Base-by-base conservation (phyloP, 2,329 filamentous ascomycete genomes). In the Bipolaris oryzae region DNA sequence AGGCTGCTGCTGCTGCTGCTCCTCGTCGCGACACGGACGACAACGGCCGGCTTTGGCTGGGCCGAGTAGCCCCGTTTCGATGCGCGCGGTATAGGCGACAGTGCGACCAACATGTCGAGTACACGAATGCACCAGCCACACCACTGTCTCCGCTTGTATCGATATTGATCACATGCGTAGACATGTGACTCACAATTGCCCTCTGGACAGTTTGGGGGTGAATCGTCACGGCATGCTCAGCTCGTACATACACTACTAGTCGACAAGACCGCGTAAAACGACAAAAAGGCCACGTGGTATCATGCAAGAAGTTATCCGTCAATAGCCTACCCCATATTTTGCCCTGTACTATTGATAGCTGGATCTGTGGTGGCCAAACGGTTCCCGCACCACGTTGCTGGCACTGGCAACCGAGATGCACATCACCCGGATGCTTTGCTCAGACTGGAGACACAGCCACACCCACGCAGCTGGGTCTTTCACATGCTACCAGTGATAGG, bases 51-150 rank as follows among this genome's bases (percentile, higher is more conserved):
- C 42, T 18, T 18, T 25, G 38, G 48, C 38, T 37, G 46, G 58
- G 48, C 53, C 43, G 53, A 57, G 47, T 41, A 51, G 47, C 47
- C 38, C 46, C 47, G 47, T 39, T 43, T 45, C 34, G 34, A 41
- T 50, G 49, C 42, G 53, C 35, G 38, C 50, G 42, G 51, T 50
- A 35, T 60, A 53, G 45, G 45, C 53, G 35, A 54, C 51, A 45
- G 15, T 39, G 34, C 23, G 11, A 28, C 43, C 50, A 33, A 48
- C n/a, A 13, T 35, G 35, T 39, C 25, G 41, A 49, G 42, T 49
- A 37, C 34, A 33, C 48, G 39, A 53, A 42, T 37, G 48, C 59
- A 49, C 28, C 58, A 70, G 67, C 67, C 67, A 66, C 66, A 64
- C 57, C 48, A 57, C 57, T 3, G 16, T 44, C 15, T 15, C 55